Evolutionary conservation across 2,329 filamentous ascomycete species (phyloP), one percentile per base, ranked within the genome.

Genomic region (Fusarium pininemorale): DNA sequence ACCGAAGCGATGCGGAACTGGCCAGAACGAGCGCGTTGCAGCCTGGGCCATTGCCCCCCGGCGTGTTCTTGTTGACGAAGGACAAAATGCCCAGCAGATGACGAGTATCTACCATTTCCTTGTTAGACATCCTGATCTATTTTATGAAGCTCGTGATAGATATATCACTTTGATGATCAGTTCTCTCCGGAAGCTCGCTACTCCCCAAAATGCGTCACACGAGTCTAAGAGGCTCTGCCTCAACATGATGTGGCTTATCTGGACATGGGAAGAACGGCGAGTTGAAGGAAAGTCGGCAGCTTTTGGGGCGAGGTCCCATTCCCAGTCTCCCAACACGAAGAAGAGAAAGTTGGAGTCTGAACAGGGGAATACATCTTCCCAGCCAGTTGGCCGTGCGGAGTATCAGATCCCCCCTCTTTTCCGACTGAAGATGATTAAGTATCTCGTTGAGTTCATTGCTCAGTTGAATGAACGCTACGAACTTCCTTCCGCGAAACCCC

Each of bases 21-120:
- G 88, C 13, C 87, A 88, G 9, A 90, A 91, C 58, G 93, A 97
- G 75, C 87, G 91, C 16, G 93, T 94, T 74, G 93, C 94, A 6
- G 87, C 95, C 16, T 99, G 96, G 96, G 94, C 95, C 13, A 91
- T 94, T 73, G 94, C 95, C 74, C 95, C 96, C 37, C 91, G 96
- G 47, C 94, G 95, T 61, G 97, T 99, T 35, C 85, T 99, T 28
- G 92, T 94, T 7, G 97, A 99, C 80, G 96, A 99, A 82, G 95
- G 94, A 32, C 94, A 96, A 72, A 99, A 99, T 77, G 88, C 96
- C 53, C 95, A 97, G 82, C 96, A 98, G 83, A 93, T 98, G 84
- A 98, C 95, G 60, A 96, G 93, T 84, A 98, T 99, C 77, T 98
- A 98, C 85, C 93, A 98, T 79, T 99, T 99, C 83, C 87, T 99